Base-by-base conservation (phyloP, 2,329 filamentous ascomycete species). In the Hymenoscyphus fructigenus region DNA sequence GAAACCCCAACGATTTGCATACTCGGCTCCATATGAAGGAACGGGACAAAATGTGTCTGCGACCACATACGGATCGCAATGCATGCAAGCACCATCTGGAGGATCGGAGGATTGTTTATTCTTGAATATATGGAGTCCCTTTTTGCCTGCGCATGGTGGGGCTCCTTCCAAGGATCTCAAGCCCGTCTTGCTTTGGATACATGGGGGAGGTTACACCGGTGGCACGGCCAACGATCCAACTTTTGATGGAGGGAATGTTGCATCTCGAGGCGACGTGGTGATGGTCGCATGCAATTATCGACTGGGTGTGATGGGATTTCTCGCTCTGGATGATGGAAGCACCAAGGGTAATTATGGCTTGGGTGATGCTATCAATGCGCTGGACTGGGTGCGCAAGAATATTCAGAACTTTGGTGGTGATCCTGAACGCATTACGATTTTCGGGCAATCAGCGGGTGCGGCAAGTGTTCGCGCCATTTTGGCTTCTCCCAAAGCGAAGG, bases 101-200 rank as follows among this genome's bases (percentile, higher is more conserved):
- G 67, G 65, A 15, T 63, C 66, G 2, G 81, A 79, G 4, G 88
- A 90, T 73, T 87, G 90, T 73, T 75, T 90, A 55, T 87, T 36
- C 59, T 63, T 69, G 63, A 83, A 81, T 59, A 82, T 90, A 5
- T 81, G 84, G 59, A 82, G 87, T 5, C 87, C 88, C 0, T 76
- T 79, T 0, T 64, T 70, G 9, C 69, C 70, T n/a, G 67, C 68
- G 4, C 60, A 65, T 29, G 65, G 63, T 17, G 59, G 59, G 23
- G 63, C 61, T 47, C 32, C 63, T 9, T 34, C 41, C 7, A 23
- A 63, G 26, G 59, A 68, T 6, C 63, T 70, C 15, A 32, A 83
- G 82, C 68, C 70, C 4, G 72, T 73, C 3, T 68, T 72, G 68
- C 65, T 73, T 12, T 73, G 67, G 65, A 70, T 73, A 5, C 66